Conservation (phyloP, 2,329 filamentous ascomycete species). For the Penicillium frequentans region DNA sequence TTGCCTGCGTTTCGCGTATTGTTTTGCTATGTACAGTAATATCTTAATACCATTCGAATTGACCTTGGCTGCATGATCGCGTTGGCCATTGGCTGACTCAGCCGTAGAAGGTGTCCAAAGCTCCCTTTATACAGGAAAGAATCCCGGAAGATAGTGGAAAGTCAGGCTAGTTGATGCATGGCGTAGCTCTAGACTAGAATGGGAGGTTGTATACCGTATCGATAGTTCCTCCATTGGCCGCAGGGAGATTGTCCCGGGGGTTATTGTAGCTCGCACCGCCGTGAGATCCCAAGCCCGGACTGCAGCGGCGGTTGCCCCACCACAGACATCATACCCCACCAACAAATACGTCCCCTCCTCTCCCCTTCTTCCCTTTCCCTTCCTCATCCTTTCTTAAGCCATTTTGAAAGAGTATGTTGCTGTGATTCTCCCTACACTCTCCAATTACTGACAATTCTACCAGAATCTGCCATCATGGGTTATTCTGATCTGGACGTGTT, state of each 20-base stretch:
- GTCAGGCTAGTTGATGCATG: background rate
- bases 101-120: background rate
- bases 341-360: constrained; percentile 28
- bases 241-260: background rate
- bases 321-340: constrained; percentile 35
- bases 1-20: background rate
- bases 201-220: background rate
- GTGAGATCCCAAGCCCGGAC: background rate
- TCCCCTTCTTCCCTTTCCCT: constrained; percentile 18
- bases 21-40: background rate
- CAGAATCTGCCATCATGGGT: constrained; percentile 66
- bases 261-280: background rate
- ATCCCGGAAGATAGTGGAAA: background rate
- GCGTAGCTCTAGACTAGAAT: background rate
- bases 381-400: constrained; percentile 12
- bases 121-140: background rate
- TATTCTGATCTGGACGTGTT: constrained; percentile 85
- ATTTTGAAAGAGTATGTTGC: constrained; percentile 19
- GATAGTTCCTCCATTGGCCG: background rate
- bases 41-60: background rate
- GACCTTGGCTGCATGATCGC: background rate
- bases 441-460: constrained; percentile 13
- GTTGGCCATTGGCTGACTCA: constrained; percentile 11
- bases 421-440: background rate
- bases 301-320: constrained; percentile 21